phyloP scores from a whole-genome alignment of 805 yeast genomes.

The Kockiozyma suomiensis region DNA sequence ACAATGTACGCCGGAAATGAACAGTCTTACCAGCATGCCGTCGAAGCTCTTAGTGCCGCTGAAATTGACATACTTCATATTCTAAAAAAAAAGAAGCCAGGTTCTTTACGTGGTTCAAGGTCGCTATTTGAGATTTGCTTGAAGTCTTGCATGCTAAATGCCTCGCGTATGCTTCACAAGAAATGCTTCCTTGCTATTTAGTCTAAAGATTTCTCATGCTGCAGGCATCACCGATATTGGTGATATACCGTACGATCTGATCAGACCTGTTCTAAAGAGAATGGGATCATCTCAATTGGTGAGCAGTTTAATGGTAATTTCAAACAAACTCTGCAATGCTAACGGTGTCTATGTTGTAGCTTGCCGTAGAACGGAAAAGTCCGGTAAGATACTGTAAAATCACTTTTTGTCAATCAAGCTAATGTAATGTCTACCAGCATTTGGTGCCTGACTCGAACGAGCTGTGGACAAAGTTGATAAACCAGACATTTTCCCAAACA shows the following conservation, averaged over 20 bases:
- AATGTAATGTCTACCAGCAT: conserved; percentile 26
- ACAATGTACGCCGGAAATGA: too few species aligned
- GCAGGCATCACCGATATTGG: conserved; percentile 45
- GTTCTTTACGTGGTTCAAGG: background rate
- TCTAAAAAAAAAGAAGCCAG: background rate
- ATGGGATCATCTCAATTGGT: conserved; percentile 43
- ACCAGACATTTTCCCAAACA: conserved; percentile 42
- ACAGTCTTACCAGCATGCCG: background rate
- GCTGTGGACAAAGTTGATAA: conserved; percentile 42
- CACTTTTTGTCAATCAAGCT: background rate
- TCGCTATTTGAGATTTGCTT: conserved; percentile 32
- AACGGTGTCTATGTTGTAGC: conserved; percentile 7
- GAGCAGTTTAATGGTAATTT: background rate
- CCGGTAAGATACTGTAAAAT: conserved; percentile 27
- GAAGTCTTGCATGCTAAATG: conserved; percentile 35
- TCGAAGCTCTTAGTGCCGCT: background rate
- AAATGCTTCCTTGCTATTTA: background rate
- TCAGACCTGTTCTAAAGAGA: conserved; percentile 43
- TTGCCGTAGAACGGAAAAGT: conserved; percentile 18
- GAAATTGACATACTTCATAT: background rate
- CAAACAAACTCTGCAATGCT: background rate
- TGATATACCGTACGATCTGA: conserved; percentile 44
- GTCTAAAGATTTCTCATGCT: too few species aligned
- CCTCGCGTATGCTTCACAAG: conserved; percentile 32
- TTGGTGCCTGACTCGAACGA: conserved; percentile 39